Conservation (phyloP, 306 rosid genomes). For the Benincasa hispida region DNA sequence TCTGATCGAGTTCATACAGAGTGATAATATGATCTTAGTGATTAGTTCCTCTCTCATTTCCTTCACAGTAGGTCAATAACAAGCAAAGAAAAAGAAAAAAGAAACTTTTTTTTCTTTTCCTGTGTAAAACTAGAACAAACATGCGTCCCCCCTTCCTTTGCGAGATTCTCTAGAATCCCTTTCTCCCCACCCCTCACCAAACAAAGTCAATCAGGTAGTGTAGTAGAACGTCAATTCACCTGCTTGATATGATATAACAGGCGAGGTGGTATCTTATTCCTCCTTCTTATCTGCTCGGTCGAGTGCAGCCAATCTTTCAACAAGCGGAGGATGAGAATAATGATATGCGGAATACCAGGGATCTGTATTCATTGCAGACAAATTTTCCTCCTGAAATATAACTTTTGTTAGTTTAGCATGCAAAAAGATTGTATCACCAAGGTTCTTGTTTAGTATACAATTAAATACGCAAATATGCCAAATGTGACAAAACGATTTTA, state of each 20-base stretch:
- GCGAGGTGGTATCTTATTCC: slow-evolving; percentile 28
- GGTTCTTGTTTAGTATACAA: background rate
- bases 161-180: background rate
- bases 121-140: background rate
- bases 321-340: slow-evolving; percentile 95
- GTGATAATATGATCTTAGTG: background rate
- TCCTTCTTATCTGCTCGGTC: slow-evolving; percentile 52
- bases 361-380: slow-evolving; percentile 94
- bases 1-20: background rate
- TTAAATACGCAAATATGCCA: background rate
- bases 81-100: background rate
- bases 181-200: background rate
- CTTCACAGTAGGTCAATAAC: background rate
- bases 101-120: background rate
- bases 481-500: background rate
- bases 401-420: background rate
- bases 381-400: slow-evolving; percentile 69
- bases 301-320: slow-evolving; percentile 74
- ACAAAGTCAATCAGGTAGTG: slow-evolving; percentile 1
- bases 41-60: background rate
- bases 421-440: background rate
- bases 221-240: slow-evolving; percentile 1
- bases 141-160: background rate
- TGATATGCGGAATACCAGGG: slow-evolving; percentile 99
- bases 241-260: background rate